These are phyloP conservation scores for Galerina sulciceps DNA, from an alignment of 768 basidiomycete species.

Conservation along the genomic window DNA sequence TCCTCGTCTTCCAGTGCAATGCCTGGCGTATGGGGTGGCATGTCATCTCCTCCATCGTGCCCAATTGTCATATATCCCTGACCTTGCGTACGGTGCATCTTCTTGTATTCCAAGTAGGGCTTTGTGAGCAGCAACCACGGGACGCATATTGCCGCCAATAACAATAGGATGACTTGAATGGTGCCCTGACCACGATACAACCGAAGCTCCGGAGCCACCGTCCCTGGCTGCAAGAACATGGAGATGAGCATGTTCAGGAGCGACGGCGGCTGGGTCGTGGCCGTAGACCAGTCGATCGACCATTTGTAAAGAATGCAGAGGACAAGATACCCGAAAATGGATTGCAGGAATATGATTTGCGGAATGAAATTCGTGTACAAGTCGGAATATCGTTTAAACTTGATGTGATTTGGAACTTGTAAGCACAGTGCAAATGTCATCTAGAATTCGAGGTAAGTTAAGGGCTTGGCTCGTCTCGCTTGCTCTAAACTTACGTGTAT, in stretches of 20 bases:
- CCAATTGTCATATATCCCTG: constrained; percentile 83
- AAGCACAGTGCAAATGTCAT: constrained; percentile 99
- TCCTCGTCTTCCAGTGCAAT: constrained; percentile 76
- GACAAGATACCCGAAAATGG: constrained; percentile 96
- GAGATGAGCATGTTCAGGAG: constrained; percentile 94
- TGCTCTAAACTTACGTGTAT: constrained; percentile 72
- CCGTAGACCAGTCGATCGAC: constrained; percentile 87
- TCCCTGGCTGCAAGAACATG: constrained; percentile 94
- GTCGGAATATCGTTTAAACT: constrained; percentile 85
- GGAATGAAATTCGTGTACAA: constrained; percentile 97
- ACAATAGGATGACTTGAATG: constrained; percentile 79
- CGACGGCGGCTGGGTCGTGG: constrained; percentile 77
- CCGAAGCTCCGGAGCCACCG: constrained; percentile 65
- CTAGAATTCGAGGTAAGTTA: constrained; percentile 41
- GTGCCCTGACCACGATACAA: constrained; percentile 88
- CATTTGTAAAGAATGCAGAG: constrained; percentile 97
- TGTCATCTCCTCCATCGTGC: constrained; percentile 61
- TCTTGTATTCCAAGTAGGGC: constrained; percentile 90
- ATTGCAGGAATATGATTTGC: constrained; percentile 96
- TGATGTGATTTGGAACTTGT: constrained; percentile 94
- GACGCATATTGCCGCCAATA: constrained; percentile 84
- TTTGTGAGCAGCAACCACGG: constrained; percentile 94
- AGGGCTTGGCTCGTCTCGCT: background rate
- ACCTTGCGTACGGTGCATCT: constrained; percentile 80
- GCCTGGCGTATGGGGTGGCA: constrained; percentile 56